These are phyloP conservation scores for Aurantiochytrium sp. DNA, from an alignment of 108 stramenopile species.

Conservation along the genomic window DNA sequence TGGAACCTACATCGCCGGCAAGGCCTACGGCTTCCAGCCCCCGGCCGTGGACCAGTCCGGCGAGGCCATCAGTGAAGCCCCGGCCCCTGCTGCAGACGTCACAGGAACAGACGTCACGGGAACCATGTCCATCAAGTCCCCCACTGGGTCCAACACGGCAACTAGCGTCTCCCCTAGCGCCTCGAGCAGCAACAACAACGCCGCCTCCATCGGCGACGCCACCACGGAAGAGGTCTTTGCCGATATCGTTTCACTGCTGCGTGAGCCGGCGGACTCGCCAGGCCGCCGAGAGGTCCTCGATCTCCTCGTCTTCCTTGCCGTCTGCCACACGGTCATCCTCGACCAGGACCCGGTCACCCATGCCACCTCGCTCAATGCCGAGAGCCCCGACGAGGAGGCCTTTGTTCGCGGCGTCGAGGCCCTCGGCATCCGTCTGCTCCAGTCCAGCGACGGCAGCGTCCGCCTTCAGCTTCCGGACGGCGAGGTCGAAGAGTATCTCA, in stretches of 20 bases:
- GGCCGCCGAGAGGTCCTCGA: not conserved
- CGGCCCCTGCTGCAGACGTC: not conserved
- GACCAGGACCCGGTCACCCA: conserved; percentile 38
- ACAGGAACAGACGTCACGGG: not conserved
- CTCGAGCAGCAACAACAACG: too few relatives aligned
- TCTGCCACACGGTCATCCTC: conserved; percentile 55
- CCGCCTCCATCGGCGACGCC: not conserved
- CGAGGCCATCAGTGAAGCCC: not conserved
- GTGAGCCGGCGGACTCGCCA: not conserved
- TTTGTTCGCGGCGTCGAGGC: conserved; percentile 45
- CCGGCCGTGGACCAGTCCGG: not conserved
- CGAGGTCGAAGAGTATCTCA: not conserved
- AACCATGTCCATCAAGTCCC: not conserved
- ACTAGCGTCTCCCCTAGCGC: too few relatives aligned
- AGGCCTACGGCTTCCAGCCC: conserved; percentile 64
- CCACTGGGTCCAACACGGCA: too few relatives aligned
- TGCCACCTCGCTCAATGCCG: conserved; percentile 47
- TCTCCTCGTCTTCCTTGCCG: conserved; percentile 38
- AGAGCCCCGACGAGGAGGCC: conserved; percentile 59
- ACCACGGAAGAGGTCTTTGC: not conserved
- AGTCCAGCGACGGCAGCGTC: not conserved
- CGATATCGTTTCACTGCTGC: not conserved
- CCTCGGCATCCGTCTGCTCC: not conserved
- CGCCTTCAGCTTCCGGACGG: not conserved
- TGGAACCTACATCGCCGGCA: conserved; percentile 81